phyloP scores from a whole-genome alignment of 352 stramenopile species.

The Globisporangium takayamanum region DNA sequence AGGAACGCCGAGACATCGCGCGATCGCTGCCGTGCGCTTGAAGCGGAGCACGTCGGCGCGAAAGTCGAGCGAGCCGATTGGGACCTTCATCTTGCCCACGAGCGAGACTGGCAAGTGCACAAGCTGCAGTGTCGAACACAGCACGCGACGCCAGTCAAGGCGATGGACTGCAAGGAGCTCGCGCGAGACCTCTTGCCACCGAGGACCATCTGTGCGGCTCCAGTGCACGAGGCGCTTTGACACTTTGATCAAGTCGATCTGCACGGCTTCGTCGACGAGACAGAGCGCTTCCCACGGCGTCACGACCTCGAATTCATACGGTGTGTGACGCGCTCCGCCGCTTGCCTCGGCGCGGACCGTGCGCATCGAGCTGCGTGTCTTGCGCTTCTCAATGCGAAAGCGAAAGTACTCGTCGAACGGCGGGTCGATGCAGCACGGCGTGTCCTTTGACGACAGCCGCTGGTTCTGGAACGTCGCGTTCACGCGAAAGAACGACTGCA shows the following conservation, averaged over 20 bases:
- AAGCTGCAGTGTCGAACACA: slow-evolving; percentile 64
- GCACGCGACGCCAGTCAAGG: slow-evolving; percentile 70
- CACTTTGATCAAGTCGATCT: slow-evolving; percentile 56
- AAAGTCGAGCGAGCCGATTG: slow-evolving; percentile 58
- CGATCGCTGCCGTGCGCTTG: slow-evolving; percentile 33
- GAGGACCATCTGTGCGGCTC: slow-evolving; percentile 9
- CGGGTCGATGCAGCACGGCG: slow-evolving; percentile 50
- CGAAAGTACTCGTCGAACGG: slow-evolving; percentile 67
- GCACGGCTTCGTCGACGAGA: slow-evolving; percentile 51
- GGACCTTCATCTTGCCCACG: slow-evolving; percentile 60
- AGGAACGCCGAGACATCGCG: slow-evolving; percentile 40
- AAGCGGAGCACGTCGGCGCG: slow-evolving; percentile 62
- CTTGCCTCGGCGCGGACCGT: slow-evolving; percentile 8
- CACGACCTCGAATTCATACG: slow-evolving; percentile 52
- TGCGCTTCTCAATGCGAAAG: slow-evolving; percentile 38
- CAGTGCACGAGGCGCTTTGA: slow-evolving; percentile 38
- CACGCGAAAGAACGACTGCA: slow-evolving; percentile 48
- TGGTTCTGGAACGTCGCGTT: slow-evolving; percentile 52
- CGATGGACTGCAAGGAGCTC: slow-evolving; percentile 64
- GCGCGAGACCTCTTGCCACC: slow-evolving; percentile 38
- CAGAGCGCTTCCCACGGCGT: slow-evolving; percentile 64
- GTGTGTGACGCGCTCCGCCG: slow-evolving; percentile 8
- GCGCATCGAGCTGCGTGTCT: slow-evolving; percentile 5
- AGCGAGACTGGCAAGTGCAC: slow-evolving; percentile 66
- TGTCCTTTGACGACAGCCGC: slow-evolving; percentile 33